phyloP scores from a whole-genome alignment of 805 yeast genomes.

The Babjeviella inositovora region DNA sequence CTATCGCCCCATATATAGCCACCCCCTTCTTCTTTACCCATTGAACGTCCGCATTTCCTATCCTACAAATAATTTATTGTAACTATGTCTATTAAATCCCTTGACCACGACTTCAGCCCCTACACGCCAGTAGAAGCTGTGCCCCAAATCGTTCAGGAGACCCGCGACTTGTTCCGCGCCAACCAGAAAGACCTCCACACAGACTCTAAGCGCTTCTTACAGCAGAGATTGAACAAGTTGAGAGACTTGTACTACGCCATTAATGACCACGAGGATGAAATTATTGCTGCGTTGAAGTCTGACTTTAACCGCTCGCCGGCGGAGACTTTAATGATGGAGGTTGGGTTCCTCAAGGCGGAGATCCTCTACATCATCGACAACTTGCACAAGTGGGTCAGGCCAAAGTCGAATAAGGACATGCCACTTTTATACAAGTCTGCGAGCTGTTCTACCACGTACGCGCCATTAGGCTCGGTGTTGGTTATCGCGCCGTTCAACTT shows the following conservation, averaged over 20 bases:
- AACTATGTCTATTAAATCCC: too few species aligned
- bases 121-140: conserved; percentile 34
- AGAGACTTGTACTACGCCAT: conserved; percentile 52
- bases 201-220: too few species aligned
- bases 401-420: conserved; percentile 18
- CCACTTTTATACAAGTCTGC: conserved; percentile 14
- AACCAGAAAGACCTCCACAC: too few species aligned
- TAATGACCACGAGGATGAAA: conserved; percentile 33
- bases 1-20: too few species aligned
- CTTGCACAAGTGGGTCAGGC: conserved; percentile 46
- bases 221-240: conserved; percentile 43
- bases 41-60: too few species aligned
- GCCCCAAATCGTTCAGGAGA: conserved; percentile 21
- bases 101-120: too few species aligned
- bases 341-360: conserved; percentile 33
- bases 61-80: too few species aligned
- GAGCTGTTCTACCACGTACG: too few species aligned
- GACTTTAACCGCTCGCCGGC: conserved; percentile 54
- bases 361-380: conserved; percentile 39
- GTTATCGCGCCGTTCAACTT: conserved; percentile 73
- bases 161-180: too few species aligned
- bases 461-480: conserved; percentile 50
- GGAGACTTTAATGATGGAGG: conserved; percentile 52
- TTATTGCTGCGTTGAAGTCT: conserved; percentile 38
- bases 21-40: too few species aligned